Evolutionary conservation across 1,284 basidiomycete genomes (phyloP), one percentile per base, ranked within the genome.

Genomic region (Hemileia vastatrix): DNA sequence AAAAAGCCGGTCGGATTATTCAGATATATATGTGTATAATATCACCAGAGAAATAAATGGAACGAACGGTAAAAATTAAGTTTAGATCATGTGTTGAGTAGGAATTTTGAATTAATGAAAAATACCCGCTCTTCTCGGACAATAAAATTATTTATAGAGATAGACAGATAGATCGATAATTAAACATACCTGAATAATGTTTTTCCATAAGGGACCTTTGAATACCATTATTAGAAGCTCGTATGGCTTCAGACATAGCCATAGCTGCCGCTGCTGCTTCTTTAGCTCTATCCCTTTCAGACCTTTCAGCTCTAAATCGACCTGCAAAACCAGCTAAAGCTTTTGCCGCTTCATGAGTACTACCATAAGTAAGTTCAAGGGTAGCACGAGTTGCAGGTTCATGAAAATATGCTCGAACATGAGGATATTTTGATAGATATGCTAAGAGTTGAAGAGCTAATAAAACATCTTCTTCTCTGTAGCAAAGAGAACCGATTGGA

Each of bases 371-470:
- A 31, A 62, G 60, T 24, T 62, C 60, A 9, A 62, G 52, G 18
- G 60, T 62, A 15, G 60, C 53, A 3, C 60, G 60, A 19, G 40
- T 59, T 24, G 56, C 49, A 51, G 55, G 15, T 44, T 65, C 66
- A 77, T 97, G 96, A 76, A 98, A 97, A 4, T 92, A 89, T 68
- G 92, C 86, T n/a, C 94, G 82, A 2, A 98, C 93, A 76, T 98
- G 94, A 0, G 94, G 90, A 75, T 98, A 98, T 77, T 98, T 98
- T 78, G 88, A 92, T 21, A 98, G 81, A 72, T 98, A 98, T 5
- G 95, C 95, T 0, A 98, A 81, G 1, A 98, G 83, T 77, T 98
- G 94, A 13, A 98, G 79, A 23, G 87, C 85, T 15, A 95, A 82
- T 2, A 98, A 79, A 0, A 98, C 91, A 70, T 96, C 93, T 72